Base-by-base conservation (phyloP, 441 rosid genomes). In the Croton laevigatus region DNA sequence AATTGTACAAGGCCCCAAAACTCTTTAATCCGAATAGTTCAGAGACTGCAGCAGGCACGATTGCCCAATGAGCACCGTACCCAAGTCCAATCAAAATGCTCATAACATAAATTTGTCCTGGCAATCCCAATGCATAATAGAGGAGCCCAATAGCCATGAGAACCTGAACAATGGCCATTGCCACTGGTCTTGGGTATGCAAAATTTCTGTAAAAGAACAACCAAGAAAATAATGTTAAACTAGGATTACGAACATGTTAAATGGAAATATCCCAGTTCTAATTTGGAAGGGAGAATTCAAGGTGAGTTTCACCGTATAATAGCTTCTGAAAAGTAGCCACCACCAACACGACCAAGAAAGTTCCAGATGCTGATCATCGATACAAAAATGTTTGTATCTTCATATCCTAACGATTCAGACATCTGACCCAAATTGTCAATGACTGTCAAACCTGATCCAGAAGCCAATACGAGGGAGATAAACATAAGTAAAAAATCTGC, bases 281-380 rank as follows among this genome's bases (percentile, higher is more conserved):
- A 40, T 13, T 34, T 65, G 59, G 63, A 62, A 61, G 36, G 37
- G 89, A 86, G 37, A 92, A 96, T 16, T 37, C 61, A 38, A 38
- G 44, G 16, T 40, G 40, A 59, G 57, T 37, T 69, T 69, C 80
- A 91, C 99, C 93, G 88, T 62, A 88, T 91, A 60, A 96, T 78
- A 55, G 84, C 79, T 85, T 96, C 97, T 4, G 98, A 96, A 75
- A 93, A 90, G 81, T 87, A 91, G 74, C 99, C 99, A 5, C 98
- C 97, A 1, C 94, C 96, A 62, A 96, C 71, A 7, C 98, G 91
- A 37, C 99, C 97, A 66, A 96, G 97, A 77, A 96, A 96, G 86
- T 96, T 96, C 97, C 97, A 96, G 79, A 96, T 89, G 80, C 98
- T 96, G 76, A 96, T 88, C 97, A 96, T 81, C 58, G 97, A 96